Evolutionary conservation across 1,284 basidiomycete species (phyloP).

Genomic region (Trichosporon coremiiforme): DNA sequence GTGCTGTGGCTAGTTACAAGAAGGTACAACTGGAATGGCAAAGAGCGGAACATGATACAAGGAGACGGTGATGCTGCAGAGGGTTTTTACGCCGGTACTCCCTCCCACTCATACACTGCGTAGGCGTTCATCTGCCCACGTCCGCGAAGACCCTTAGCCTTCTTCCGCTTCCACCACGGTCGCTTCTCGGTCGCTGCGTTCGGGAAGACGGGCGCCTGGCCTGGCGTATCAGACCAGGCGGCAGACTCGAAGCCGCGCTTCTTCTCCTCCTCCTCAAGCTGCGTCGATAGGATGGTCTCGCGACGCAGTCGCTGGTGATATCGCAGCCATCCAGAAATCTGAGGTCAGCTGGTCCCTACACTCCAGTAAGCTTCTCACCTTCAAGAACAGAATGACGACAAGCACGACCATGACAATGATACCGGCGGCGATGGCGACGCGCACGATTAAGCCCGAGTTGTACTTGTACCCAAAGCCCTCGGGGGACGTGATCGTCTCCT

Average conservation of each 20-base stretch:
- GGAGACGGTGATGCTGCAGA: not conserved
- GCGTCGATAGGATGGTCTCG: conserved; percentile 35
- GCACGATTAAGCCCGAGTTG: conserved; percentile 46
- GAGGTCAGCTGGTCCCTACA: conserved; percentile 14
- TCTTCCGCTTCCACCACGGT: conserved; percentile 34
- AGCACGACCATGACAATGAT: conserved; percentile 48
- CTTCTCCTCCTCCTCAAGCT: conserved; percentile 41
- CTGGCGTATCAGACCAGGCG: conserved; percentile 51
- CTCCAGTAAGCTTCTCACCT: conserved; percentile 35
- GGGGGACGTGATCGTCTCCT: conserved; percentile 22
- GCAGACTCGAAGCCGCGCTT: conserved; percentile 52
- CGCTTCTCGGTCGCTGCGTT: conserved; percentile 10
- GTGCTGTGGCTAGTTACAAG: conserved; percentile 8
- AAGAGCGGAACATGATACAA: not conserved
- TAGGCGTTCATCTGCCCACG: conserved; percentile 51
- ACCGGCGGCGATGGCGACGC: conserved; percentile 49
- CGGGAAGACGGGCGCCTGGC: conserved; percentile 36
- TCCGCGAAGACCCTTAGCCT: conserved; percentile 34
- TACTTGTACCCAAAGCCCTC: conserved; percentile 37
- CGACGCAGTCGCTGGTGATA: conserved; percentile 43
- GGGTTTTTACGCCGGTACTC: conserved; percentile 35
- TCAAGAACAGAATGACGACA: conserved; percentile 45
- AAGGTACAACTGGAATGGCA: not conserved
- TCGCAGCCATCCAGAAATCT: conserved; percentile 50
- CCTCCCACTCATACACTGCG: conserved; percentile 53